Conservation (phyloP, 805 yeast species). For the Lipomyces kockii region DNA sequence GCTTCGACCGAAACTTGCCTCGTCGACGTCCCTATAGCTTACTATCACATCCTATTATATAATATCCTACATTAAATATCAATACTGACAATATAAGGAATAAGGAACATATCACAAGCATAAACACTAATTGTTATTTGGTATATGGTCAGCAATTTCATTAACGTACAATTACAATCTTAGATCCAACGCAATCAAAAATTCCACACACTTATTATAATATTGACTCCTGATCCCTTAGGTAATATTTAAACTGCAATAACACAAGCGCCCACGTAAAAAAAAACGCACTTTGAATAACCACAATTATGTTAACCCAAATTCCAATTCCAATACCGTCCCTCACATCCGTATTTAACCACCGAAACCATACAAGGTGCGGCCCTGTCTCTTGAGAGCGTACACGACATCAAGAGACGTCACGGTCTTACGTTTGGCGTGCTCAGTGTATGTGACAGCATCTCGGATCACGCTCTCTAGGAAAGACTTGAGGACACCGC, state of each 20-base stretch:
- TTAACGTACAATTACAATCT: neutral
- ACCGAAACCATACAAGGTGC: constrained; percentile 99
- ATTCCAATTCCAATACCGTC: neutral
- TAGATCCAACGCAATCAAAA: neutral
- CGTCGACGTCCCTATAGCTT: too few species aligned
- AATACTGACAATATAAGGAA: too few species aligned
- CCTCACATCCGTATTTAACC: constrained; percentile 59
- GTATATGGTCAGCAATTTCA: neutral
- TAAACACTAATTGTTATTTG: too few species aligned
- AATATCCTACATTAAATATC: too few species aligned
- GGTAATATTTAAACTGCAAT: neutral
- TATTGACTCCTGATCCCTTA: neutral
- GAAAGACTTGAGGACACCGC: constrained; percentile 94
- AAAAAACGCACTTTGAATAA: neutral
- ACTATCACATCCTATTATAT: too few species aligned
- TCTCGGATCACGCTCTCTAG: constrained; percentile 97
- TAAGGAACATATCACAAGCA: too few species aligned
- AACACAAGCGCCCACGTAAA: neutral
- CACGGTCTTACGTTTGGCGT: constrained; percentile 99
- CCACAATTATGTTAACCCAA: neutral
- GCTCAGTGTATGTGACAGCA: constrained; percentile 99
- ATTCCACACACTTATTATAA: neutral
- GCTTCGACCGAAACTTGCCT: too few species aligned
- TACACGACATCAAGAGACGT: constrained; percentile 98
- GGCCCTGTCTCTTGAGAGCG: constrained; percentile 99